A percentile compares a stretch with the other conserved stretches of the same genome.
Conservation (phyloP, 2,329 filamentous ascomycete species). For the Paecilomyces sp. region DNA sequence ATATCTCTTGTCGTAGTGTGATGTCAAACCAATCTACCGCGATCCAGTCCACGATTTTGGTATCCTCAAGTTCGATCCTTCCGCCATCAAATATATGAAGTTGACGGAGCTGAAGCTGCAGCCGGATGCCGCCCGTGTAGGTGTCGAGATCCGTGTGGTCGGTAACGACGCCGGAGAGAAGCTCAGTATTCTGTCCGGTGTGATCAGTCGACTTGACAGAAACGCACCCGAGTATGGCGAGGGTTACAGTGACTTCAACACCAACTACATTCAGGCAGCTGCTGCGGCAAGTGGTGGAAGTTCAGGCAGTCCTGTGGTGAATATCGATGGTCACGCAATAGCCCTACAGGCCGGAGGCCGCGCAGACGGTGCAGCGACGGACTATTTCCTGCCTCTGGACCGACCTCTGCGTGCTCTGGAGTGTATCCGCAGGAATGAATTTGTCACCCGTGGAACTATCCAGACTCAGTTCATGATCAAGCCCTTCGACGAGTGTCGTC, state of each 20-base stretch:
- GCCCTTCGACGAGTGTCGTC: constrained; percentile 92
- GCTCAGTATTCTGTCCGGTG: constrained; percentile 92
- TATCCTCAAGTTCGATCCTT: constrained; percentile 91
- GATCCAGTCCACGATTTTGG: constrained; percentile 98
- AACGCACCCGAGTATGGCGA: constrained; percentile 98
- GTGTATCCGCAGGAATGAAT: constrained; percentile 69
- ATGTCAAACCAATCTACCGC: constrained; percentile 93
- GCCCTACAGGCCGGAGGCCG: constrained; percentile 90
- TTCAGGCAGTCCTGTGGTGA: constrained; percentile 96
- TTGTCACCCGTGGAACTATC: constrained; percentile 86
- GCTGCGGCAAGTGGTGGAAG: constrained; percentile 94
- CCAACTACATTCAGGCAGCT: constrained; percentile 94
- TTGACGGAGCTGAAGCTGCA: constrained; percentile 71
- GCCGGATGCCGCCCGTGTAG: constrained; percentile 79
- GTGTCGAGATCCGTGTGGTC: constrained; percentile 90
- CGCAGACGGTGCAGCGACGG: constrained; percentile 89
- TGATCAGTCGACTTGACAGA: constrained; percentile 90
- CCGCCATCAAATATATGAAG: constrained; percentile 95
- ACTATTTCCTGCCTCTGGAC: constrained; percentile 94
- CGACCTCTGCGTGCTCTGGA: constrained; percentile 79
- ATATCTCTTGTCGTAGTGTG: constrained; percentile 53
- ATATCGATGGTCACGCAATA: constrained; percentile 85
- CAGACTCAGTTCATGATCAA: constrained; percentile 97
- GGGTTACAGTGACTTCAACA: constrained; percentile 96
- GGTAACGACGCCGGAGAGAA: constrained; percentile 99